Evolutionary conservation across 306 rosid genomes (phyloP), one percentile per base, ranked within the genome.

Genomic region (Delonix regia): DNA sequence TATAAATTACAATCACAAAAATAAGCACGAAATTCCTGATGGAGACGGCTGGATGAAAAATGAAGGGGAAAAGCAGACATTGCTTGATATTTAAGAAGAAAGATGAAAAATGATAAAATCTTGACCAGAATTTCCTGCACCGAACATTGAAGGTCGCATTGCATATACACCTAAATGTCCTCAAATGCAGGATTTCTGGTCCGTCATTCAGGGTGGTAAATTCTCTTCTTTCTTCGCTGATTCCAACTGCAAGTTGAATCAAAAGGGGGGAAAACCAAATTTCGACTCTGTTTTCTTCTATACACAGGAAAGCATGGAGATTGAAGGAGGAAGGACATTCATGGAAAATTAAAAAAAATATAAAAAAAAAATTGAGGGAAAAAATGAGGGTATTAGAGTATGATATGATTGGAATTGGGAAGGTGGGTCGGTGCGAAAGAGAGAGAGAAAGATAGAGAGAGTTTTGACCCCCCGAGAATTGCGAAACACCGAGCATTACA

Each of bases 271-370:
- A 3, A 3, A 19, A 28, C 7, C 7, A 9, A 49, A 22, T 11
- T 21, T 51, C 19, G 13, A 11, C 9, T 55, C 38, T 73, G 71
- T 34, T 61, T 38, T 70, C 61, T 53, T 81, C 60, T 42, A 73
- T 14, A 64, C 48, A 53, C 21, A 76, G 45, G 4, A 44, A 51
- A 61, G 62, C 55, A 34, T 22, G 49, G 77, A 81, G 80, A 13
- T 36, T 30, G 81, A 61, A 73, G 62, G 55, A 30, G 62, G 42
- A 77, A 60, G 88, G 84, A 75, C 88, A 71, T 22, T 11, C 76
- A 57, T 4, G 86, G 84, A 71, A 82, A 74, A 69, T 5, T 12
- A 36, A 78, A 85, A 47, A 18, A 38, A 38, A 19, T 10, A 19
- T 7, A 8, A 10, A 38, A 18, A 16, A 27, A 34, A 36, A 65